Evolutionary conservation across 257 asterid genomes (phyloP).

Genomic region (Gardenia jasminoides): DNA sequence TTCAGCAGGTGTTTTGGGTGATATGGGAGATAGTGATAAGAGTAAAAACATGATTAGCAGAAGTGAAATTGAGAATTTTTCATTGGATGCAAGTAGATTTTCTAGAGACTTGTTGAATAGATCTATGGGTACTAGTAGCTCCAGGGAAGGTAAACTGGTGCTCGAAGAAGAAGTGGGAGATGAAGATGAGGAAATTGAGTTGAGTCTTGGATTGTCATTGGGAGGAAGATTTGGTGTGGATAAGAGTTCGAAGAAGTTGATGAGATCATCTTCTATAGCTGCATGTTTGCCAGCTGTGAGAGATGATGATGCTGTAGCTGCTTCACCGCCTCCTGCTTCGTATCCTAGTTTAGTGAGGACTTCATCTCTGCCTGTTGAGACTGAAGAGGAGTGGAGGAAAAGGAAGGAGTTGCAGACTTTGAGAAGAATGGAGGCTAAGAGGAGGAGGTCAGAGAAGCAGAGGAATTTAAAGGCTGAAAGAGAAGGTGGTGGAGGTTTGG

Average conservation of each 20-base stretch:
- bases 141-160: slow-evolving; percentile 22
- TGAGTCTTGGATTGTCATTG: slow-evolving; percentile 91
- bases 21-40: slow-evolving; percentile 54
- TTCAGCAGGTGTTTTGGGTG: slow-evolving; percentile 19
- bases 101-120: slow-evolving; percentile 76
- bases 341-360: slow-evolving; percentile 57
- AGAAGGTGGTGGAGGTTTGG: slow-evolving; percentile 34
- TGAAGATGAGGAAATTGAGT: slow-evolving; percentile 46
- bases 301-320: slow-evolving; percentile 45
- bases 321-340: slow-evolving; percentile 39
- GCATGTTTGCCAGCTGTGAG: slow-evolving; percentile 61
- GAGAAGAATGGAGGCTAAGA: slow-evolving; percentile 93
- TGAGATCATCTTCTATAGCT: slow-evolving; percentile 75
- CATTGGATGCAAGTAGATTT: slow-evolving; percentile 43
- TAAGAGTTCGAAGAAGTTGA: slow-evolving; percentile 47
- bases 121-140: slow-evolving; percentile 49
- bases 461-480: slow-evolving; percentile 48
- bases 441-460: slow-evolving; percentile 86
- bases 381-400: slow-evolving; percentile 94
- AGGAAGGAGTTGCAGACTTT: slow-evolving; percentile 84
- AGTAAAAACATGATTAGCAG: slow-evolving; percentile 35
- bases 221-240: slow-evolving; percentile 96
- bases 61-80: slow-evolving; percentile 59
- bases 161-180: slow-evolving; percentile 24
- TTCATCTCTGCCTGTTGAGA: slow-evolving; percentile 83